Conservation (phyloP, 108 stramenopile species). For the Skeletonema potamos region DNA sequence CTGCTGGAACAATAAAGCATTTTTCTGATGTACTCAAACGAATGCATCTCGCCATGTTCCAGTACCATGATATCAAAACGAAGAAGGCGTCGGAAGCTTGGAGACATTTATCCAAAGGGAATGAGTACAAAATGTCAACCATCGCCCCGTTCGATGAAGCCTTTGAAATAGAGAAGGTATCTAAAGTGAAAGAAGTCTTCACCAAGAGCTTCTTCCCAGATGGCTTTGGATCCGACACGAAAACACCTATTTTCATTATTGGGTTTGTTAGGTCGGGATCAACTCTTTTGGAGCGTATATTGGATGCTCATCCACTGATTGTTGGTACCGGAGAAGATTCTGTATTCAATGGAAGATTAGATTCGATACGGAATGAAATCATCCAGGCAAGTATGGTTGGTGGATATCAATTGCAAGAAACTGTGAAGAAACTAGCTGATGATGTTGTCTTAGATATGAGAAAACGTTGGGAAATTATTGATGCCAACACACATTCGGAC, state of each 20-base stretch:
- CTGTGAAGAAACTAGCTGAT: slow-evolving; percentile 59
- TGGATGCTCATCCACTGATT: slow-evolving; percentile 84
- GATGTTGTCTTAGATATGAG: slow-evolving; percentile 70
- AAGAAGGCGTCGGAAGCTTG: slow-evolving; percentile 66
- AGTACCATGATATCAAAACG: slow-evolving; percentile 80
- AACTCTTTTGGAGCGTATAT: slow-evolving; percentile 81
- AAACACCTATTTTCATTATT: slow-evolving; percentile 82
- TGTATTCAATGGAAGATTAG: slow-evolving; percentile 82
- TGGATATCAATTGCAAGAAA: slow-evolving; percentile 26
- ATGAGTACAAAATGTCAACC: slow-evolving; percentile 66
- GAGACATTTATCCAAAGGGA: slow-evolving; percentile 57
- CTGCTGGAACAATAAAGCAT: slow-evolving; percentile 13
- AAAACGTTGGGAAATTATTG: slow-evolving; percentile 63
- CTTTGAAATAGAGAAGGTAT: slow-evolving; percentile 56
- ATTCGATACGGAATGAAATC: slow-evolving; percentile 70
- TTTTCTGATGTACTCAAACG: slow-evolving; percentile 58
- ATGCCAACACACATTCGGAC: slow-evolving; percentile 35
- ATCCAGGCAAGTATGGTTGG: slow-evolving; percentile 58
- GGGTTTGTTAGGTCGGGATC: slow-evolving; percentile 87
- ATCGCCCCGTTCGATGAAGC: slow-evolving; percentile 57
- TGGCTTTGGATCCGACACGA: slow-evolving; percentile 58
- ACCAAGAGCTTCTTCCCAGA: slow-evolving; percentile 63
- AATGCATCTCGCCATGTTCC: slow-evolving; percentile 73
- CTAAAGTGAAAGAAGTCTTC: slow-evolving; percentile 67
- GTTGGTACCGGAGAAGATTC: slow-evolving; percentile 89